Evolutionary conservation across 83 land plant species (phyloP).

Genomic region (Picea abies): DNA sequence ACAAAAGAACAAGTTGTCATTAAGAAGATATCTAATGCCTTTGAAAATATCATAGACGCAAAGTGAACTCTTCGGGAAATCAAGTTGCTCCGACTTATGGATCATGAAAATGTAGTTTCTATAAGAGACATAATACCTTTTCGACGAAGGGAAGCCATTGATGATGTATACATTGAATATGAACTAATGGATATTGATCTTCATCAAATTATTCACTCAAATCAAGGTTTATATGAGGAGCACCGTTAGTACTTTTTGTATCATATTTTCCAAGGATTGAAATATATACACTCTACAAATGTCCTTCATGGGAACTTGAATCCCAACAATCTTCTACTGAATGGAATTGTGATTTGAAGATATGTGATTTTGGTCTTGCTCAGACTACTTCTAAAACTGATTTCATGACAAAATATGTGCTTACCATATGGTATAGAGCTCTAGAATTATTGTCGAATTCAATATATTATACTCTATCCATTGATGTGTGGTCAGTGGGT

Average conservation of each 20-base stretch:
- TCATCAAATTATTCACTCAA: too few species aligned
- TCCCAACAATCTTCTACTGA: slow-evolving; percentile 74
- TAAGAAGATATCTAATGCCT: too few species aligned
- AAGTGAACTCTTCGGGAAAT: too few species aligned
- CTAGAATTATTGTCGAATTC: slow-evolving; percentile 75
- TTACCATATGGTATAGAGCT: slow-evolving; percentile 83
- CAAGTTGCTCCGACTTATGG: too few species aligned
- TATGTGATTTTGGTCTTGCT: slow-evolving; percentile 80
- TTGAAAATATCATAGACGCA: too few species aligned
- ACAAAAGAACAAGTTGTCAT: too few species aligned
- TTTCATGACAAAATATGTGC: slow-evolving; percentile 84
- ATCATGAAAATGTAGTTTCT: too few species aligned
- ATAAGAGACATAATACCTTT: too few species aligned
- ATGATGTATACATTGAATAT: too few species aligned
- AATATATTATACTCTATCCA: slow-evolving; percentile 76
- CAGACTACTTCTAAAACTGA: slow-evolving; percentile 70
- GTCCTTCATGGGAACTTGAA: slow-evolving; percentile 78
- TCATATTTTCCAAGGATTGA: slow-evolving; percentile 77
- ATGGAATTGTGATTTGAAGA: slow-evolving; percentile 78
- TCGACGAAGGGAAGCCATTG: too few species aligned
- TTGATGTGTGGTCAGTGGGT: slow-evolving; percentile 83
- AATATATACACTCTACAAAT: slow-evolving; percentile 82
- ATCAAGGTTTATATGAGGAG: too few species aligned
- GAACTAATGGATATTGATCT: too few species aligned
- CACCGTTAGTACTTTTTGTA: slow-evolving; percentile 86